phyloP scores from a whole-genome alignment of 106 monocot species.

The Allium sativum region DNA sequence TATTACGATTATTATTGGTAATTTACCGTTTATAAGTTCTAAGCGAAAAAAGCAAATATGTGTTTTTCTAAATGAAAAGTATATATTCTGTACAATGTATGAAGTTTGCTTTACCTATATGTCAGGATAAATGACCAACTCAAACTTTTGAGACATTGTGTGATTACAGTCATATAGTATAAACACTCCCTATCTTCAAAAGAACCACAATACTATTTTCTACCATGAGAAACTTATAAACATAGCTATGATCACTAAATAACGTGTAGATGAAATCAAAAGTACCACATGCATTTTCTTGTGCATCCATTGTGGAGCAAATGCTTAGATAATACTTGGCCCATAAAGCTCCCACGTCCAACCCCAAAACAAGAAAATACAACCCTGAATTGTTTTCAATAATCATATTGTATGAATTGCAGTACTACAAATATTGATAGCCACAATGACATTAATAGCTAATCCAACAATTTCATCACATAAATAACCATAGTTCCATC shows the following conservation, averaged over 20 bases:
- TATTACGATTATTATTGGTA: too few relatives aligned
- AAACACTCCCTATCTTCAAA: conserved; percentile 75
- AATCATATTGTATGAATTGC: background rate
- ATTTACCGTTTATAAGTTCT: too few relatives aligned
- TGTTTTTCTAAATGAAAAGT: too few relatives aligned
- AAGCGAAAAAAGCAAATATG: too few relatives aligned
- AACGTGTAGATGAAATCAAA: background rate
- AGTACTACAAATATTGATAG: background rate
- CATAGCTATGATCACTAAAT: too few relatives aligned
- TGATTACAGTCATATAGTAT: conserved; percentile 61
- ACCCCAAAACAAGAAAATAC: conserved; percentile 64
- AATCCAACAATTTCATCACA: too few relatives aligned
- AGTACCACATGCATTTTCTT: conserved; percentile 49
- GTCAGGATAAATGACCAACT: conserved; percentile 70
- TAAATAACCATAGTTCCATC: too few relatives aligned
- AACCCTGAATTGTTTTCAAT: conserved; percentile 32
- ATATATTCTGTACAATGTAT: too few relatives aligned
- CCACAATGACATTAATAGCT: background rate
- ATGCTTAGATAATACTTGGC: conserved; percentile 64
- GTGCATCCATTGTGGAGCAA: conserved; percentile 59
- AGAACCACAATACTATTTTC: conserved; percentile 2
- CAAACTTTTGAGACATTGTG: conserved; percentile 45
- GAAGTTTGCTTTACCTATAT: conserved; percentile 46
- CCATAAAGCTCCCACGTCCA: conserved; percentile 71
- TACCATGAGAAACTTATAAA: background rate